phyloP scores from a whole-genome alignment of 2,329 filamentous ascomycete genomes.

The Sordariomycetes sp. region DNA sequence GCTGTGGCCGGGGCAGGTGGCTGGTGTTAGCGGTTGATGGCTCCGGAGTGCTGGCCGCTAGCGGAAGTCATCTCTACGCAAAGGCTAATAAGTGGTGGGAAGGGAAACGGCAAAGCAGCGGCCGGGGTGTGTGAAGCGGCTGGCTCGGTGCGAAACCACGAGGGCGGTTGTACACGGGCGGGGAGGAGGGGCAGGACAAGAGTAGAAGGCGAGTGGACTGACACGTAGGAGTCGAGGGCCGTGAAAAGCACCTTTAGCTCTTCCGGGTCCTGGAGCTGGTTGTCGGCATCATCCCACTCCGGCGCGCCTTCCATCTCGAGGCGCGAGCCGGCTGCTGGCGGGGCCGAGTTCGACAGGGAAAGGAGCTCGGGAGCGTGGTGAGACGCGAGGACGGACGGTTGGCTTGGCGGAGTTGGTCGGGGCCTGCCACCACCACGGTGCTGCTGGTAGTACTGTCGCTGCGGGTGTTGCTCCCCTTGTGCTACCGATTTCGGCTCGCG shows the following conservation, averaged over 20 bases:
- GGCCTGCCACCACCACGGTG: background rate
- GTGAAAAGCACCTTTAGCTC: conserved; percentile 72
- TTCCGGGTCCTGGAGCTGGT: conserved; percentile 49
- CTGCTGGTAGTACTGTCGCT: background rate
- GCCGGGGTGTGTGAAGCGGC: background rate
- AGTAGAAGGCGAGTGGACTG: conserved; percentile 35
- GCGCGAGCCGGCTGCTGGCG: background rate
- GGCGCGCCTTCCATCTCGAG: conserved; percentile 1
- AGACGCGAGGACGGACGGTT: background rate
- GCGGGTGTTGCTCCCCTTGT: background rate
- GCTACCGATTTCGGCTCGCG: background rate
- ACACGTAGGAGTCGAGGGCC: conserved; percentile 85
- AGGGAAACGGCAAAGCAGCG: background rate
- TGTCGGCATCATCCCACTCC: conserved; percentile 7
- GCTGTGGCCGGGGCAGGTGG: conserved; percentile 31
- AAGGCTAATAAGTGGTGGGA: background rate
- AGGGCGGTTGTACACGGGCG: background rate
- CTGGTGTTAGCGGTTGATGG: background rate
- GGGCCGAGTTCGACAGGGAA: background rate
- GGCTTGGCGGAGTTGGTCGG: background rate
- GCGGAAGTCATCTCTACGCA: background rate
- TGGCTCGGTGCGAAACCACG: background rate
- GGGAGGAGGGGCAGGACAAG: background rate
- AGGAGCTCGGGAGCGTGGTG: background rate
- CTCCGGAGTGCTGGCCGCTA: background rate